These are phyloP conservation scores for Kwoniella shivajii DNA, from an alignment of 1,284 basidiomycete species.

Conservation along the genomic window DNA sequence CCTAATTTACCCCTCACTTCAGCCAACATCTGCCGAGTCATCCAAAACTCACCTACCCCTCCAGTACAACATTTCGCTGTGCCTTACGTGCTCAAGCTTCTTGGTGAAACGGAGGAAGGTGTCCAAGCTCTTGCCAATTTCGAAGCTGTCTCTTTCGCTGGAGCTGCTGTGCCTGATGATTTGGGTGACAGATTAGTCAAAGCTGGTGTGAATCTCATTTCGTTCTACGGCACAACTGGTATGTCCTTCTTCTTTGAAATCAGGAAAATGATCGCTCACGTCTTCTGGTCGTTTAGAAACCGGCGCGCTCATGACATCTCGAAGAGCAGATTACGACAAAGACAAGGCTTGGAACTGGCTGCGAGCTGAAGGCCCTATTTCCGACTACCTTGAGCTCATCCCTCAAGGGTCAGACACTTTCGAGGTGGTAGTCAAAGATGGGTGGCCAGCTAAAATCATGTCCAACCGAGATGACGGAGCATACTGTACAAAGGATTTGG, in stretches of 20 bases:
- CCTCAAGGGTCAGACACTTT: slow-evolving; percentile 57
- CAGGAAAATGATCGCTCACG: neutral
- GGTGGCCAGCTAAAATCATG: slow-evolving; percentile 62
- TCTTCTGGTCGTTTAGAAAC: slow-evolving; percentile 28
- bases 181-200: slow-evolving; percentile 62
- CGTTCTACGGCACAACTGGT: slow-evolving; percentile 60
- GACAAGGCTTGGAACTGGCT: slow-evolving; percentile 68
- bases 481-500: slow-evolving; percentile 65
- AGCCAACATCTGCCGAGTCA: slow-evolving; percentile 55
- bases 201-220: slow-evolving; percentile 61
- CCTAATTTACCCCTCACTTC: slow-evolving; percentile 61
- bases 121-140: slow-evolving; percentile 57
- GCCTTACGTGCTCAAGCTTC: slow-evolving; percentile 58
- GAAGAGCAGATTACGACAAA: slow-evolving; percentile 55
- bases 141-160: slow-evolving; percentile 58
- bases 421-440: slow-evolving; percentile 62
- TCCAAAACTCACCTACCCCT: slow-evolving; percentile 48
- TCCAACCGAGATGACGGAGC: slow-evolving; percentile 63
- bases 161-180: slow-evolving; percentile 56
- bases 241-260: slow-evolving; percentile 7
- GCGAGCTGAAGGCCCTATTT: slow-evolving; percentile 53
- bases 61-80: slow-evolving; percentile 53
- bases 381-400: slow-evolving; percentile 58
- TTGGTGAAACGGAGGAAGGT: slow-evolving; percentile 61
- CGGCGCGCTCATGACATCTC: slow-evolving; percentile 56